Evolutionary conservation across 345 rosid genomes (phyloP).

Genomic region (Eucalyptus cloeziana): DNA sequence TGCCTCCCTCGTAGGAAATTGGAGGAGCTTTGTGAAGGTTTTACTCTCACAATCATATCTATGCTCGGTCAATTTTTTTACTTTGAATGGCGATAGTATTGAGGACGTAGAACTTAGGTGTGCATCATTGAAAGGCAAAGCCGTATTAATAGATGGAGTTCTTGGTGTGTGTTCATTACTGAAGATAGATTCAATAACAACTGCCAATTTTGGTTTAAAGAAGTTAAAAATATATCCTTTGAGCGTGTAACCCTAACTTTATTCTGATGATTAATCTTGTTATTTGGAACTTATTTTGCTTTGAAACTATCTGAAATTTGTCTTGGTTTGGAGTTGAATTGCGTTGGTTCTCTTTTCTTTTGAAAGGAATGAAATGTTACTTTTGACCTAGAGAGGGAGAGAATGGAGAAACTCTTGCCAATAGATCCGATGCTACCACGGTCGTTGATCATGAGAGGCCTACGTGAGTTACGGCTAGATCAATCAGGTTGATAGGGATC

Average conservation of each 20-base stretch:
- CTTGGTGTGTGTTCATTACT: fast-evolving
- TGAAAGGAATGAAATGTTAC: too few species aligned
- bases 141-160: fast-evolving
- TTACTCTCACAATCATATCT: fast-evolving
- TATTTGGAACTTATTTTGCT: neutral
- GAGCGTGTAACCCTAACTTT: too few species aligned
- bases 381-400: too few species aligned
- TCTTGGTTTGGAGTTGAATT: neutral
- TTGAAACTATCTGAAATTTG: neutral
- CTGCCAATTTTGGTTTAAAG: neutral
- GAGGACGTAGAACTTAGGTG: too few species aligned
- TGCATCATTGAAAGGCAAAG: neutral
- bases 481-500: neutral
- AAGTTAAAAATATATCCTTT: too few species aligned
- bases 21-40: neutral
- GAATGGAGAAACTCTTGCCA: neutral
- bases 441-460: neutral
- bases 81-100: neutral
- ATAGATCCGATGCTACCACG: fast-evolving
- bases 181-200: fast-evolving
- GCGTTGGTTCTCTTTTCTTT: fast-evolving
- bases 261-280: fast-evolving
- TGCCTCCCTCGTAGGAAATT: too few species aligned
- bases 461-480: neutral
- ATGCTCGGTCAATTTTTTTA: fast-evolving